Evolutionary conservation across 352 stramenopile species (phyloP), one percentile per base, ranked within the genome.

Genomic region (Plasmopara halstedii): DNA sequence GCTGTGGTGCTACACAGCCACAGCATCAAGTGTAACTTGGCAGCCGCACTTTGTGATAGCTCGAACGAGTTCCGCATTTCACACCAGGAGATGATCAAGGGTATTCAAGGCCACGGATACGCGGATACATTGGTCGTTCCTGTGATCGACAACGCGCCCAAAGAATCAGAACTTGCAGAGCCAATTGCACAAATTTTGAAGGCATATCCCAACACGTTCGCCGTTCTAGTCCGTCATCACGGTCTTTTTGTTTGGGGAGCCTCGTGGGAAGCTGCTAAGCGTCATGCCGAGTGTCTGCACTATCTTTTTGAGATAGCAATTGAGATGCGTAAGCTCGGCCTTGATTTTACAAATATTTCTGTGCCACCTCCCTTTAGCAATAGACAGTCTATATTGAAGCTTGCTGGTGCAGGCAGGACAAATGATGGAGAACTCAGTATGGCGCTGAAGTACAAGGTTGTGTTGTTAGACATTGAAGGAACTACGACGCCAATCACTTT

Each of bases 1-100:
- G 78, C 80, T 7, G 82, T 84, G 2, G 72, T 85, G 51, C 61
- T 91, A 37, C 65, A 90, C 59, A 88, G 70, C 57, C 86, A 96
- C 52, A 76, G 75, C 15, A 68, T 92, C 26, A 73, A 67, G 35
- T 93, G 82, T 65, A 91, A 95, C 53, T 34, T 98, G 46, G 87
- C 89, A 11, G 95, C 92, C 13, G 64, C 94, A 17, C 65, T 98
- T 15, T 94, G 91, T 61, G 86, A 91, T 21, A 73, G 70, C 33
- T 56, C 79, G 53, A 64, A 49, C 23, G 77, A 90, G 36, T 88
- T 98, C 50, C 76, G 79, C 48, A 85, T 97, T 27, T 97, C 94
- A 15, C 89, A 98, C 60, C 81, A 97, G 50, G 95, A 98, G 70
- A 98, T 98, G 95, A 89, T 98, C 53, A 98, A 98, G 72, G 95